phyloP scores from a whole-genome alignment of 495 filamentous ascomycete genomes.

The Jackrogersella multiformis region DNA sequence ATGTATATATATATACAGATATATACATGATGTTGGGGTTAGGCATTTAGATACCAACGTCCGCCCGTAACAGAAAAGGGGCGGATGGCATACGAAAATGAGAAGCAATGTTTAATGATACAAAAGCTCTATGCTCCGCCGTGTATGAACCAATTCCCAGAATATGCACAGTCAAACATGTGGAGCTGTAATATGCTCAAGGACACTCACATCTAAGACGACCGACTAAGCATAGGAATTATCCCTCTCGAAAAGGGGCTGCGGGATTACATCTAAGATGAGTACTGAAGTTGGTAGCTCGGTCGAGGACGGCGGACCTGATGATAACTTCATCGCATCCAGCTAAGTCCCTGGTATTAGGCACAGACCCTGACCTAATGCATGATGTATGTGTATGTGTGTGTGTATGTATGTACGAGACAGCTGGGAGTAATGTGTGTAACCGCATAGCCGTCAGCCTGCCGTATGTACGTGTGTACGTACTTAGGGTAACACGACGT shows the following conservation, averaged over 20 bases:
- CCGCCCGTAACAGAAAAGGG: constrained; percentile 39
- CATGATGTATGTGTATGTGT: not conserved
- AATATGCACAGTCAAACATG: not conserved
- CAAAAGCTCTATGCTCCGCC: constrained; percentile 3
- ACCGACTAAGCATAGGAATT: not conserved
- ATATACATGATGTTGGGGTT: constrained; percentile 32
- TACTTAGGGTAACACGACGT: constrained; percentile 7
- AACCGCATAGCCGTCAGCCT: not conserved
- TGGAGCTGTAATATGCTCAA: not conserved
- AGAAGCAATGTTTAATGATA: constrained; percentile 43
- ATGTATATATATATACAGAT: constrained; percentile 35
- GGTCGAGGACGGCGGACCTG: not conserved
- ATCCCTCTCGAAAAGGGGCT: not conserved
- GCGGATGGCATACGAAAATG: constrained; percentile 46
- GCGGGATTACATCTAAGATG: not conserved
- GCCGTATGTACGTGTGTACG: not conserved
- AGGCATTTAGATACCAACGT: constrained; percentile 48
- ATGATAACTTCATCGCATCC: not conserved
- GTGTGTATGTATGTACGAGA: not conserved
- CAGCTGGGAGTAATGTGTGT: constrained; percentile 8
- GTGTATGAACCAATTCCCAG: not conserved
- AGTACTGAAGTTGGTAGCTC: constrained; percentile 5
- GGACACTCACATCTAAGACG: not conserved
- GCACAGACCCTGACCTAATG: constrained; percentile 34
- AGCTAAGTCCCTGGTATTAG: constrained; percentile 35